Base-by-base conservation (phyloP, 352 stramenopile genomes). In the Phytophthora kernoviae region DNA sequence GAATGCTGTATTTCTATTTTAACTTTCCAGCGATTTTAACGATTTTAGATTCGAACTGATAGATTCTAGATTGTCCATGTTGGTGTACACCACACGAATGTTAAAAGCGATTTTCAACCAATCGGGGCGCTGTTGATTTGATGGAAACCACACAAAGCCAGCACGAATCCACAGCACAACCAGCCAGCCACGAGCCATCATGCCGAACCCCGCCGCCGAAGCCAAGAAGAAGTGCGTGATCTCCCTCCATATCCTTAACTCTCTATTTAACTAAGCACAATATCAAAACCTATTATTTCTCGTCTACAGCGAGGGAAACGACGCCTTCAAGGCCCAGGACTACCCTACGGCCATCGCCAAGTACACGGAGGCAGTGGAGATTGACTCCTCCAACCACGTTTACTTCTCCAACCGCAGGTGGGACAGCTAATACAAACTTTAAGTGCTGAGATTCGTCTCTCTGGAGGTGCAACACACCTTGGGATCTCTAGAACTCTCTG, bases 351-450 rank as follows among this genome's bases (percentile, higher is more conserved):
- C 95, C 52, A 93, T 98, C 41, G 81, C 74, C 21, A 98, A 96
- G 63, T 98, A 98, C 87, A 84, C 93, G 66, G 87, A 96, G 45
- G 95, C 95, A 47, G 96, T 97, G 40, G 75, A 78, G 30, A 61
- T 98, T 20, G 93, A 98, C 74, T 27, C 65, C 17, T 74, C 50
- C 24, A 96, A 98, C 65, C 90, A 97, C 57, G 92, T 97, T 22
- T 98, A 98, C 75, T 98, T 80, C 82, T 97, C 88, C 21, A 98
- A 98, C 87, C 77, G 86, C 72, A 93, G 84, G 84, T 90, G 44
- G 15, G 65, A 11, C 11, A 54, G 33, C 4, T 33, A 2, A 22
- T 53, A 21, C 21, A 27, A 21, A n/a, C 6, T 14, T 9, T 3
- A 24, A 20, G 24, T 15, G 11, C 1, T 32, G 33, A 17, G 33